Evolutionary conservation across 306 rosid species (phyloP), one percentile per base, ranked within the genome.

Genomic region (Lupinus albus): DNA sequence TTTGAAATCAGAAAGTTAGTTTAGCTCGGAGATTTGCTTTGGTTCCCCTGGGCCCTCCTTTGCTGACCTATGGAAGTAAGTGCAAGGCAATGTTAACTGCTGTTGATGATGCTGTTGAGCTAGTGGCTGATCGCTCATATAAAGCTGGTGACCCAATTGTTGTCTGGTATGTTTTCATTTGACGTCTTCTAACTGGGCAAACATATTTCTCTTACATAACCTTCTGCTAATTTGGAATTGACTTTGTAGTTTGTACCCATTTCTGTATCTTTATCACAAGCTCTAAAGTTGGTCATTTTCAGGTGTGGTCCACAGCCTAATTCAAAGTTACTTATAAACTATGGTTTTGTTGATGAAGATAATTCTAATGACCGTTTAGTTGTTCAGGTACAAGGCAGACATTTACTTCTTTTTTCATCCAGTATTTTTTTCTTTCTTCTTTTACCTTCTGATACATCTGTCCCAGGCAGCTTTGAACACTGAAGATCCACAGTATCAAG

Each of bases 251-350:
- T 65, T 39, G 36, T 53, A 11, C 54, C 61, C 55, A 51, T 58
- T 9, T 54, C 36, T 16, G 53, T 45, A 25, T 16, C 51, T 45
- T 14, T 60, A 59, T 57, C 12, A 44, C 46, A 60, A 76, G 57
- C 50, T 58, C 30, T 57, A 2, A 38, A 78, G 72, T 72, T 76
- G 68, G 73, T 61, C 18, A 30, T 64, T 50, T 77, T 64, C 87
- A 93, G 99, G 99, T 93, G 99, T 83, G 99, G 99, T 38, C 99
- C 99, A 35, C 99, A 93, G 71, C 96, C 99, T 81, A 93, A 93
- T 79, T 68, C 97, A 38, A 93, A 81, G 79, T 74, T 93, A 72
- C 97, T 90, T 76, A 74, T 89, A 70, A 93, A 93, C 79, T 93
- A 93, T 39, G 99, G 99, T 42, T 90, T 93, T 76, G 90, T 93